Percentiles rank a stretch among this genome's conserved stretches.
Evolutionary conservation across 2,329 filamentous ascomycete species (phyloP).

Genomic region (Dactylellina cionopaga): DNA sequence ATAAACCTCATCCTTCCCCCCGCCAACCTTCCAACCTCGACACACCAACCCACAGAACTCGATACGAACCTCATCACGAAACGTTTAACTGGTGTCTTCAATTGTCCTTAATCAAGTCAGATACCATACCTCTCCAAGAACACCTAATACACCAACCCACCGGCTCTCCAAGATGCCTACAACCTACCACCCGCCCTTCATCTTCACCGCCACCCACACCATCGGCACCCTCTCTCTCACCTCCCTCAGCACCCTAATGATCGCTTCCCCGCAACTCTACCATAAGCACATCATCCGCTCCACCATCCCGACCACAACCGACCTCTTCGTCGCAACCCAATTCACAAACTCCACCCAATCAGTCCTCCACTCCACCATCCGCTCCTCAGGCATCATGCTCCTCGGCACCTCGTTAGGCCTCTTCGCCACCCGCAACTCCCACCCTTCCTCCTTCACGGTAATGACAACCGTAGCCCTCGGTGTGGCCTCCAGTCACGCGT

Average conservation of each 20-base stretch:
- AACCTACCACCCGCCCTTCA: conserved; percentile 42
- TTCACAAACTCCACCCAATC: conserved; percentile 47
- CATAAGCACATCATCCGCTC: conserved; percentile 50
- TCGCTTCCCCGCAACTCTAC: conserved; percentile 34
- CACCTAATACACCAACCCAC: too few relatives aligned
- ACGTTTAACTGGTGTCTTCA: too few relatives aligned
- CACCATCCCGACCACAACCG: conserved; percentile 35
- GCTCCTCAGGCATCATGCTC: conserved; percentile 35
- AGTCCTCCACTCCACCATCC: conserved; percentile 37
- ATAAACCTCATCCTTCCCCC: too few relatives aligned
- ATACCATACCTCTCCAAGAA: too few relatives aligned
- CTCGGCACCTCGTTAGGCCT: conserved; percentile 40
- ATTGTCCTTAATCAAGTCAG: too few relatives aligned
- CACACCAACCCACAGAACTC: too few relatives aligned
- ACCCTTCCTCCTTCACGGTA: conserved; percentile 28
- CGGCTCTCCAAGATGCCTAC: conserved; percentile 39
- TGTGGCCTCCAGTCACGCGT: conserved; percentile 30
- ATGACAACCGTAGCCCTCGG: conserved; percentile 25
- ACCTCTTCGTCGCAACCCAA: conserved; percentile 49
- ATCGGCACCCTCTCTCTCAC: conserved; percentile 32
- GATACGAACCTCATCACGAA: too few relatives aligned
- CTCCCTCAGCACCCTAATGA: conserved; percentile 39
- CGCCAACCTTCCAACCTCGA: too few relatives aligned
- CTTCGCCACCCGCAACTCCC: conserved; percentile 27
- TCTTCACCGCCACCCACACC: conserved; percentile 46